Evolutionary conservation across 352 stramenopile genomes (phyloP).

Genomic region (Phytophthora citricola): DNA sequence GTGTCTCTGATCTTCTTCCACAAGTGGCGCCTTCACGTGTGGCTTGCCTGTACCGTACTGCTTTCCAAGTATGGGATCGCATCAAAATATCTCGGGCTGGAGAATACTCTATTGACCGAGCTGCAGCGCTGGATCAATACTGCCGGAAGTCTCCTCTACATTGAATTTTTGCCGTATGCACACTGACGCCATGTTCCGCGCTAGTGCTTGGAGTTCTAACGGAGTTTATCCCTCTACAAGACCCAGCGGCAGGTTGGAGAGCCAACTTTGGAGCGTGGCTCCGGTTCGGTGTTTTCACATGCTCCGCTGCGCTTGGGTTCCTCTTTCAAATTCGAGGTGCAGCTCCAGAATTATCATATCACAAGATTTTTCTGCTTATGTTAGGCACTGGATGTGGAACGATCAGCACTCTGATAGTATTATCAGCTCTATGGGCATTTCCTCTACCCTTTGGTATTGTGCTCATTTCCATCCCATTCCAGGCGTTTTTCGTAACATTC

Average conservation of each 20-base stretch:
- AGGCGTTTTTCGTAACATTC: constrained; percentile 8
- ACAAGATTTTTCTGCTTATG: background rate
- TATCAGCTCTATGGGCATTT: constrained; percentile 9
- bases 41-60: background rate
- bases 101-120: constrained; percentile 8
- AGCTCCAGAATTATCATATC: background rate
- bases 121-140: constrained; percentile 1
- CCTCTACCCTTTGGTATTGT: constrained; percentile 15
- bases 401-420: background rate
- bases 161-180: constrained; percentile 2
- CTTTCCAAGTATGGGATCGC: constrained; percentile 4
- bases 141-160: background rate
- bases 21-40: background rate
- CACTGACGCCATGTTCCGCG: background rate
- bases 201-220: constrained; percentile 10
- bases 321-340: constrained; percentile 15
- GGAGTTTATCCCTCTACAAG: constrained; percentile 14
- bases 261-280: constrained; percentile 18
- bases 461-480: constrained; percentile 2
- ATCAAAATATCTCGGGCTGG: constrained; percentile 11
- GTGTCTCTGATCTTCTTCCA: background rate
- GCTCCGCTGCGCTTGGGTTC: background rate
- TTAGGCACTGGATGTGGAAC: constrained; percentile 3
- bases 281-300: constrained; percentile 3
- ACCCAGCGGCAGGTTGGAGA: constrained; percentile 18